These are phyloP conservation scores for Lasiosphaeria ovina DNA, from an alignment of 495 filamentous ascomycete species.

Conservation along the genomic window DNA sequence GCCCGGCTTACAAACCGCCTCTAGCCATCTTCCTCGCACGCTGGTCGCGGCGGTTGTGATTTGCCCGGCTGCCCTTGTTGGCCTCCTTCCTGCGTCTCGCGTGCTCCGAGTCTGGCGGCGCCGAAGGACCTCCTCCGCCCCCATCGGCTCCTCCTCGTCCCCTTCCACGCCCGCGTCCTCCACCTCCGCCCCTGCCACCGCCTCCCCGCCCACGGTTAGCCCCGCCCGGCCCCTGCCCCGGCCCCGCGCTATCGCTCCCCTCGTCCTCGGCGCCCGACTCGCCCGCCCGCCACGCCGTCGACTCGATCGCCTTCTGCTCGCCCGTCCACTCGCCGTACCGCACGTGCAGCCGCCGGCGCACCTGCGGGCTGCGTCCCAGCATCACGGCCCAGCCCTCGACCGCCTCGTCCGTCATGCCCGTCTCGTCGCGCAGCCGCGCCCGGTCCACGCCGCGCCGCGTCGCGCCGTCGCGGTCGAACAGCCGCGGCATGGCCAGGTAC, in stretches of 20 bases:
- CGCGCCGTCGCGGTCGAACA: conserved; percentile 67
- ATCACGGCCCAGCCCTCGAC: conserved; percentile 95
- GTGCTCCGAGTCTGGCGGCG: conserved; percentile 51
- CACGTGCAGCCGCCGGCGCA: conserved; percentile 62
- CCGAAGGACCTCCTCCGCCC: conserved; percentile 50
- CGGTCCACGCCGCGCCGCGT: conserved; percentile 64
- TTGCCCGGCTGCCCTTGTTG: conserved; percentile 60
- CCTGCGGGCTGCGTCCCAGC: conserved; percentile 67
- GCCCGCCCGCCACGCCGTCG: conserved; percentile 60
- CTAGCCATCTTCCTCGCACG: conserved; percentile 75
- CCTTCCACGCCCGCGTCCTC: conserved; percentile 37
- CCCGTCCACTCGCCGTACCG: conserved; percentile 60
- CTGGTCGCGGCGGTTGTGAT: conserved; percentile 68
- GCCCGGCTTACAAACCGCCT: conserved; percentile 43
- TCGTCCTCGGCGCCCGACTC: conserved; percentile 42
- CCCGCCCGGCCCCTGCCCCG: conserved; percentile 27
- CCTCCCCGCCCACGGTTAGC: conserved; percentile 33
- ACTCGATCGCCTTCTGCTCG: conserved; percentile 56
- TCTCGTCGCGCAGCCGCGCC: conserved; percentile 65
- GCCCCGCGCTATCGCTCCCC: conserved; percentile 29
- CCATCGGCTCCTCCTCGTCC: conserved; percentile 52
- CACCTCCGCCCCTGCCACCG: conserved; percentile 42
- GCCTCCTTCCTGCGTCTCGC: conserved; percentile 62
- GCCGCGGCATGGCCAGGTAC: conserved; percentile 58
- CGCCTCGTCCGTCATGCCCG: conserved; percentile 87